These are phyloP conservation scores for Botrytis aclada DNA, from an alignment of 2,329 filamentous ascomycete genomes.

Conservation along the genomic window DNA sequence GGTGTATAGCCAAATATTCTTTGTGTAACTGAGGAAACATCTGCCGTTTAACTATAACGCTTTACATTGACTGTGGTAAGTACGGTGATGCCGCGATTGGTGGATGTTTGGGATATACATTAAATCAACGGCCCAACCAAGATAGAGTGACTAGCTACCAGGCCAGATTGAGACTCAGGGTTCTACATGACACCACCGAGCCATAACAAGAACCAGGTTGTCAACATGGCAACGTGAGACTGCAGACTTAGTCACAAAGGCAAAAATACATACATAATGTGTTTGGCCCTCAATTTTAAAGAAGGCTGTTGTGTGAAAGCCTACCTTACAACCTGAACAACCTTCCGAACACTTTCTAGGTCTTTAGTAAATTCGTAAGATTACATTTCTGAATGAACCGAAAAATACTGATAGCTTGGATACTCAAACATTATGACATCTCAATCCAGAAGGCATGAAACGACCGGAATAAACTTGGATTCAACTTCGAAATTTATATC, in stretches of 20 bases:
- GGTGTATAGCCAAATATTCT: neutral
- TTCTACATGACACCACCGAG: neutral
- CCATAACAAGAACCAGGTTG: neutral
- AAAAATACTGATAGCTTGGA: neutral
- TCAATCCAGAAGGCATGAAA: neutral
- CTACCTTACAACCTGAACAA: neutral
- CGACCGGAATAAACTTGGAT: neutral
- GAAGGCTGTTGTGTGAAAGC: neutral
- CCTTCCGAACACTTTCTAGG: neutral
- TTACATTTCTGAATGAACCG: neutral
- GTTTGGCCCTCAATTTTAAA: neutral
- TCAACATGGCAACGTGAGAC: neutral
- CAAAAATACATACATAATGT: neutral
- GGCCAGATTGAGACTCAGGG: neutral
- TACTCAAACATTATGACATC: neutral
- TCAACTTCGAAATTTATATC: neutral
- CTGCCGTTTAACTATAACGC: neutral
- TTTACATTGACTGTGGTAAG: neutral
- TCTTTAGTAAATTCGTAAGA: neutral
- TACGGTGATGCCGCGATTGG: neutral
- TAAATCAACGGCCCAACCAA: neutral
- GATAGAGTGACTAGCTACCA: neutral
- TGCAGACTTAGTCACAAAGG: neutral
- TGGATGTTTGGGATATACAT: too few species aligned
- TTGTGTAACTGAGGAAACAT: neutral